Evolutionary conservation across 768 basidiomycete species (phyloP), one percentile per base, ranked within the genome.

Genomic region (Coprinopsis strossmayeri): DNA sequence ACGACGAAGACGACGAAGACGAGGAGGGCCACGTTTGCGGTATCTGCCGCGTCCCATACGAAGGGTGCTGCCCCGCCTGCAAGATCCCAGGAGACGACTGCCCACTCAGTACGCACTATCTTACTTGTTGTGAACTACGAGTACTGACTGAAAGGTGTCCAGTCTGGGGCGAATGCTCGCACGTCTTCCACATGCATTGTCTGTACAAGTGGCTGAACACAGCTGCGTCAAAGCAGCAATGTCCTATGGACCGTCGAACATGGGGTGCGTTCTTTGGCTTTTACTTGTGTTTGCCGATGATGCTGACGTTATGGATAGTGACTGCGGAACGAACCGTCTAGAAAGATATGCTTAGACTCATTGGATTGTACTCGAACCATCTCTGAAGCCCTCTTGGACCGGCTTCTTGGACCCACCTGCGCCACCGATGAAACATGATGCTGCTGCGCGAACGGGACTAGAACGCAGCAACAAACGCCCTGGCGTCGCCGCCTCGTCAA

Each of bases 131-230:
- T 15, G n/a, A n/a, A n/a, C n/a, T n/a, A n/a, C n/a, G n/a, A n/a
- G n/a, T n/a, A n/a, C n/a, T n/a, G n/a, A n/a, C n/a, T n/a, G n/a
- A n/a, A n/a, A n/a, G n/a, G n/a, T 12, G 3, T 49, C n/a, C 55
- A 98, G 95, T 98, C 46, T 98, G 93, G 91, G 96, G 96, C 27
- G 85, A 96, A 67, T 99, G 95, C 61, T 91, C 83, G 4, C 96
- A 98, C 63, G 83, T 96, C 49, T 99, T 98, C 61, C 96, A 99
- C 63, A 93, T 97, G 91, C 95, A 99, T 64, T 98, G 95, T 67
- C 69, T 99, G 11, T 74, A 95, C 54, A 96, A 97, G 64, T 99
- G 96, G 96, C 80, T 97, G 51, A 84, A 84, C 2, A 94, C 93
- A 0, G 69, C 81, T 3, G 81, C 88, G 12, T 93, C 89, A 28